phyloP scores from a whole-genome alignment of 495 filamentous ascomycete species.

The Penicillium fimorum region DNA sequence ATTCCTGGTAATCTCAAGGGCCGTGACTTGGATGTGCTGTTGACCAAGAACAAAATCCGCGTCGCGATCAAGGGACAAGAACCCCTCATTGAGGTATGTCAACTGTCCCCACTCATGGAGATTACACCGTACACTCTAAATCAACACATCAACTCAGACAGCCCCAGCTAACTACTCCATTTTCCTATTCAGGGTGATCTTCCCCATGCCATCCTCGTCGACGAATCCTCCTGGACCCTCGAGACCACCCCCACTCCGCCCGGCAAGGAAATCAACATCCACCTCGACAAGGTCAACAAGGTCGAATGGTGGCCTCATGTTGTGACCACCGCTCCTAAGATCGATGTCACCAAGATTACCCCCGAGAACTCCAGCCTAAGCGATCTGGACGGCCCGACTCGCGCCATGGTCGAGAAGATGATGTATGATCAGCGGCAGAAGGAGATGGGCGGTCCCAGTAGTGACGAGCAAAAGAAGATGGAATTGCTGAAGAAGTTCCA shows the following conservation, averaged over 20 bases:
- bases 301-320: constrained; percentile 98
- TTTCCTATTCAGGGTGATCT: constrained; percentile 65
- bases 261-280: constrained; percentile 77
- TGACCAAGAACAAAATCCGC: constrained; percentile 75
- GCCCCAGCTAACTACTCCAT: not conserved
- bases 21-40: constrained; percentile 77
- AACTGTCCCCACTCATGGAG: not conserved
- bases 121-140: not conserved
- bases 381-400: constrained; percentile 93
- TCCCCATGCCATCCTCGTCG: constrained; percentile 72
- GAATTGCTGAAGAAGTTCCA: constrained; percentile 93
- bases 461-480: constrained; percentile 88
- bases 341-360: constrained; percentile 92
- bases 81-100: constrained; percentile 74
- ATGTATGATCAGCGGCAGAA: constrained; percentile 99
- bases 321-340: constrained; percentile 70
- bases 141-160: not conserved
- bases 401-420: constrained; percentile 99
- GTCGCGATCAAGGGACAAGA: constrained; percentile 87
- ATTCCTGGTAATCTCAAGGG: constrained; percentile 79
- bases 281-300: constrained; percentile 96
- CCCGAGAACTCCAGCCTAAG: constrained; percentile 87
- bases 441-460: constrained; percentile 82
- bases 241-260: constrained; percentile 57
- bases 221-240: constrained; percentile 95